Conservation (phyloP, 345 rosid species). For the Rhodamnia rubescens region DNA sequence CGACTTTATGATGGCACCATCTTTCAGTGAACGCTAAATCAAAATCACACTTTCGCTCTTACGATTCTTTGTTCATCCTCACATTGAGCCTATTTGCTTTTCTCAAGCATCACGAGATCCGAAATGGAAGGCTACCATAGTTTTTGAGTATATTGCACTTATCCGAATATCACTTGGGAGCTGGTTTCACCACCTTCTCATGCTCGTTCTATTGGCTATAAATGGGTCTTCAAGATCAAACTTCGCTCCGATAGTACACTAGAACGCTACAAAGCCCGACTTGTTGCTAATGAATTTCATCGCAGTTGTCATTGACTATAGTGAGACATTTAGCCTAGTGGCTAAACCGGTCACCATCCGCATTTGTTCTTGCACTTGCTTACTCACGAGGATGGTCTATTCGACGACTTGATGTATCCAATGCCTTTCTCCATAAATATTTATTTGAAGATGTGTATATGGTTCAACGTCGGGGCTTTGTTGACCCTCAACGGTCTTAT, state of each 20-base stretch:
- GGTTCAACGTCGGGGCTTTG: neutral
- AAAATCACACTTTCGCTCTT: neutral
- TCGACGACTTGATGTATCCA: neutral
- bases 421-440: neutral
- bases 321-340: neutral
- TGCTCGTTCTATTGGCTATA: neutral
- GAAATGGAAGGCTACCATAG: neutral
- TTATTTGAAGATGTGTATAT: neutral
- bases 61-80: neutral
- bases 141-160: neutral
- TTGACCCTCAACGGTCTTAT: neutral
- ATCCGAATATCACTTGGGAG: neutral
- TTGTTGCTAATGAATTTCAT: neutral
- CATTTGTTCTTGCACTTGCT: neutral
- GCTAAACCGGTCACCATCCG: neutral
- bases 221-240: conserved; percentile 1
- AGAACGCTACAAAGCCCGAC: neutral
- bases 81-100: neutral
- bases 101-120: neutral
- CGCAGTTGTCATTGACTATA: neutral
- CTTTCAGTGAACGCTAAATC: neutral
- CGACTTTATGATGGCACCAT: neutral
- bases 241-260: neutral
- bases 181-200: neutral
- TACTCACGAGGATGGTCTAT: neutral